Base-by-base conservation (phyloP, 2,329 filamentous ascomycete genomes). In the Parascedosporium putredinis region DNA sequence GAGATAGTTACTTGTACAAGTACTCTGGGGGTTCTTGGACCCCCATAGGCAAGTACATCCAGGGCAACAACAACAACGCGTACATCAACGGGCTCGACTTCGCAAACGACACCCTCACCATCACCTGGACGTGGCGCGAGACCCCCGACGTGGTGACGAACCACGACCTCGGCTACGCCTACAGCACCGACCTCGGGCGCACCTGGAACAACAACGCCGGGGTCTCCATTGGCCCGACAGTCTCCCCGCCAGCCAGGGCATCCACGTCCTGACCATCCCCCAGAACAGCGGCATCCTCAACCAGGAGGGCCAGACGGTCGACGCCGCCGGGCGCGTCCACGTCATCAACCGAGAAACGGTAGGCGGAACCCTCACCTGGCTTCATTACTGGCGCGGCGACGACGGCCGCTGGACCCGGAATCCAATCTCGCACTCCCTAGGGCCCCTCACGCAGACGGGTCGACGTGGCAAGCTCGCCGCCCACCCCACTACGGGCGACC, bases 251-350 rank as follows among this genome's bases (percentile, higher is more conserved):
- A 45, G 29, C 24, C 14, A 12, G 2, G 47, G 50, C 0, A 47
- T 51, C 8, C 46, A 47, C 14, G 52, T 54, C n/a, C 53, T 48
- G 34, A 33, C 49, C 8, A 47, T 57, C 18, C 51, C 54, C 2
- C 53, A 56, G 43, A 50, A 52, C 44, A 53, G 51, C 50, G 53
- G 53, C 6, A 53, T 56, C 44, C 50, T 57, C n/a, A 57, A 57
- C 50, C 55, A 57, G 46, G 55, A 57, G 46, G 53, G 52, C 6
- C 55, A 57, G 50, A 47, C 54, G 20, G 45, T 57, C 12, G 43
- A 50, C 4, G 10, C 25, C 10, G 22, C 16, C 2, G 55, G 55
- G 6, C 47, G 52, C 10, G 53, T 56, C 23, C 55, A 55, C 34
- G 49, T 54, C 6, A 20, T 57, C 2, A 56, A 56, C 51, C 49